These are phyloP conservation scores for Metahyphopichia silvanorum DNA, from an alignment of 805 yeast genomes.

Conservation along the genomic window DNA sequence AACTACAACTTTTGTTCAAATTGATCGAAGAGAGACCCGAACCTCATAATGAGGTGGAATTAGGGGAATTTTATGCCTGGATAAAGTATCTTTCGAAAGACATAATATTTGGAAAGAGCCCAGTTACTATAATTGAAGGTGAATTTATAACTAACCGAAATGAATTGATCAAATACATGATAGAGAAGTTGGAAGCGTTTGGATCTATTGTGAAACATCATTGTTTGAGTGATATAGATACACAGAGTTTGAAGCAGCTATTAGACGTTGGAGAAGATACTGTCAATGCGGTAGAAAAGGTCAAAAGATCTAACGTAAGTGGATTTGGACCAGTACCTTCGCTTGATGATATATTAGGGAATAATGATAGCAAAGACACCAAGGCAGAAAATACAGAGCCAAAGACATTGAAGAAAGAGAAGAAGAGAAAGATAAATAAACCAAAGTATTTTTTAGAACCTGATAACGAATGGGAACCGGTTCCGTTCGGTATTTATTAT, in stretches of 20 bases:
- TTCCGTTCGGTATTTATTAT: conserved; percentile 47
- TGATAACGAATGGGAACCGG: conserved; percentile 45
- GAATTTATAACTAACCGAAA: not conserved
- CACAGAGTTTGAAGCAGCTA: conserved; percentile 1
- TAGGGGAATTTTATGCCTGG: conserved; percentile 17
- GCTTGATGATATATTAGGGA: conserved; percentile 23
- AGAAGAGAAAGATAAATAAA: too few species aligned
- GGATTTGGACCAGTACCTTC: conserved; percentile 16
- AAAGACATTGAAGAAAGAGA: conserved; percentile 8
- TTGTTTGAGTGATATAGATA: not conserved
- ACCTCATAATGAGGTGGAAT: conserved; percentile 7
- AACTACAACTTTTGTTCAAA: conserved; percentile 8
- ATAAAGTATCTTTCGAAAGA: conserved; percentile 12
- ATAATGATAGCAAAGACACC: conserved; percentile 5
- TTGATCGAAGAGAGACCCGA: conserved; percentile 5
- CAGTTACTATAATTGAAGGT: not conserved
- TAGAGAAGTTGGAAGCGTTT: too few species aligned
- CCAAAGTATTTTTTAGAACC: conserved; percentile 23
- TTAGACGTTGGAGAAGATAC: conserved; percentile 1
- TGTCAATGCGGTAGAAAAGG: not conserved
- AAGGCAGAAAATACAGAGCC: conserved; percentile 8
- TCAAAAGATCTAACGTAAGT: conserved; percentile 4
- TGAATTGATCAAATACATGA: not conserved
- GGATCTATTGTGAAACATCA: not conserved
- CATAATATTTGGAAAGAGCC: conserved; percentile 2